Percentiles rank a stretch among this genome's conserved stretches.
phyloP scores from a whole-genome alignment of 441 rosid genomes.

The Brassica hybrid region DNA sequence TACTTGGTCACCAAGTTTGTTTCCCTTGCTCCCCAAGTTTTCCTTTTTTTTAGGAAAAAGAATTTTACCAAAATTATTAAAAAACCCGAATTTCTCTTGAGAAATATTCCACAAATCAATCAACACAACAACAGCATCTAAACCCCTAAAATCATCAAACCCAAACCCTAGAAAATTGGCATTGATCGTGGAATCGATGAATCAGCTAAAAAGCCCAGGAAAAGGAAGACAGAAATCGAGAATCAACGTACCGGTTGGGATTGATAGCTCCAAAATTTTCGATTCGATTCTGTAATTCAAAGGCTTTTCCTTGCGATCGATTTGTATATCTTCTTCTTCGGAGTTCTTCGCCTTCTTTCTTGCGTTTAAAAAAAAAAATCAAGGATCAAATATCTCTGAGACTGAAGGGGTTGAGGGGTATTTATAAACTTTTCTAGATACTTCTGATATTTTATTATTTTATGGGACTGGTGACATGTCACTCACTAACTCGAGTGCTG shows the following conservation, averaged over 20 bases:
- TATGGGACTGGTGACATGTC: conserved; percentile 6
- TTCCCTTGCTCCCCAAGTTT: conserved; percentile 37
- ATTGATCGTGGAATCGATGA: neutral
- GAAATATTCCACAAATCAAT: neutral
- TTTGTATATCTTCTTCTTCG: neutral
- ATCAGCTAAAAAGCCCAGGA: neutral
- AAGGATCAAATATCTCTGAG: neutral
- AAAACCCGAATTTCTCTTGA: neutral
- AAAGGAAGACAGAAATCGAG: neutral
- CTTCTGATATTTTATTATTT: conserved; percentile 10
- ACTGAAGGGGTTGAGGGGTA: conserved; percentile 7
- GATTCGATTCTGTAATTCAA: conserved; percentile 10
- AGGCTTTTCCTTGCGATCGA: neutral
- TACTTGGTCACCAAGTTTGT: conserved; percentile 14
- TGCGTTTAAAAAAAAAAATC: neutral
- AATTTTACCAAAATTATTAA: neutral
- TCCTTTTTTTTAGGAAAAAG: neutral
- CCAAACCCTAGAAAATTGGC: neutral
- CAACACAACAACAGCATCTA: neutral
- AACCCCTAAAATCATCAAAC: neutral
- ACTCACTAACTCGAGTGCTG: neutral
- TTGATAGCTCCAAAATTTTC: neutral
- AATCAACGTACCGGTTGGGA: neutral
- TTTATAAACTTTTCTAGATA: conserved; percentile 35
- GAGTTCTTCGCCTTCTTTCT: conserved; percentile 1